Percentiles rank a stretch among this genome's conserved stretches.
These are phyloP conservation scores for Spathaspora sp. DNA, from an alignment of 805 yeast genomes.

Conservation along the genomic window DNA sequence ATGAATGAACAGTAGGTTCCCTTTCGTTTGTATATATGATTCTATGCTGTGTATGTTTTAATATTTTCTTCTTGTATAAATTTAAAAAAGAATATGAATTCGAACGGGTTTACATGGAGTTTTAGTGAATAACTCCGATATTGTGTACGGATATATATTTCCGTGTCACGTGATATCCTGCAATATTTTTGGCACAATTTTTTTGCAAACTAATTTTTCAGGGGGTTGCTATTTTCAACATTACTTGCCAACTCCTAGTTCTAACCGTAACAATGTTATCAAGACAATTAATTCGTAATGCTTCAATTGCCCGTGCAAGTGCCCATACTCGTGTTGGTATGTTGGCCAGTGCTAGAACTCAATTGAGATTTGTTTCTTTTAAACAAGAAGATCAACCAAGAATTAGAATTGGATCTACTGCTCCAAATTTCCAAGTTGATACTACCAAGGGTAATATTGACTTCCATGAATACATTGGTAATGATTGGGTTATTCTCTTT, in stretches of 20 bases:
- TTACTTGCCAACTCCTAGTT: not conserved
- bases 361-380: conserved; percentile 24
- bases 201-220: not conserved
- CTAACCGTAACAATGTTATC: conserved; percentile 12
- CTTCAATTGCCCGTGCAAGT: conserved; percentile 1
- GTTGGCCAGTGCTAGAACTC: conserved; percentile 1
- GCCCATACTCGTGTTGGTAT: not conserved
- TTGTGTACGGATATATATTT: not conserved
- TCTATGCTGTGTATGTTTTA: not conserved
- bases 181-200: not conserved
- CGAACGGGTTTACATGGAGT: not conserved
- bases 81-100: no score
- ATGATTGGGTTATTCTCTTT: conserved; percentile 63
- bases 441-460: conserved; percentile 61
- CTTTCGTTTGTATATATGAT: not conserved
- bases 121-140: not conserved
- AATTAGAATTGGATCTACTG: conserved; percentile 55
- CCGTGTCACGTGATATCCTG: not conserved
- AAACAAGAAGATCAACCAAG: conserved; percentile 39
- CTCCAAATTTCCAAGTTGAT: conserved; percentile 65
- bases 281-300: conserved; percentile 16
- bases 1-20: conserved; percentile 12
- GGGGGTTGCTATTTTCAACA: not conserved
- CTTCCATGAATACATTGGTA: conserved; percentile 61
- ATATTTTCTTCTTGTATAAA: not conserved